Evolutionary conservation across 1,284 basidiomycete genomes (phyloP), one percentile per base, ranked within the genome.

Genomic region (Tilletia walkeri): DNA sequence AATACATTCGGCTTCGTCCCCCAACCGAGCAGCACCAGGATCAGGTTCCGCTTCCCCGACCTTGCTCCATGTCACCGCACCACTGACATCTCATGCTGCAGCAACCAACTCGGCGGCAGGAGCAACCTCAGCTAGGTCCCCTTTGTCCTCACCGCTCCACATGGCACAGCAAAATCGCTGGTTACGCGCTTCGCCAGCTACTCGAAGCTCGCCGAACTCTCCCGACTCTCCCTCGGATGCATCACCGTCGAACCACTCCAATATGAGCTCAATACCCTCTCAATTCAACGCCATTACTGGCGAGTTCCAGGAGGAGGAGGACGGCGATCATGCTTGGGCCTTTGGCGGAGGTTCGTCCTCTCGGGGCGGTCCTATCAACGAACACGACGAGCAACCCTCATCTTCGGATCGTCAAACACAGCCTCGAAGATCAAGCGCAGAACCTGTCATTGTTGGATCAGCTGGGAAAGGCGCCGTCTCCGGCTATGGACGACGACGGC

Each of bases 401-500:
- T 38, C 38, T 34, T 53, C 50, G n/a, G 54, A 56, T 30, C 41
- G 41, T 14, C 41, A 45, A 45, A 53, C 16, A 18, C 59, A 38
- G 30, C 36, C 9, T 6, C 34, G n/a, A 14, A 34, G 59, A 10
- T 10, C 59, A 16, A 16, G 30, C 36, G 18, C 34, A 34, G 59
- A 63, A n/a, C 59, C 59, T 38, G 38, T 59, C 47, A 69, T 69
- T 20, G 36, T 39, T 34, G 68, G 65, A 10, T 66, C 65, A 6
- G 65, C 69, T n/a, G 69, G 69, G 30, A 70, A 66, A 36, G 69
- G 69, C 39, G 69, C 69, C 34, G 50, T 70, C 36, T 30, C 53
- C 2, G 69, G 69, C n/a, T 70, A 70, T 39, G 69, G 69, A 63
- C 59, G 59, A 34, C 59, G 59, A 39, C 9, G 34, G 6, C 59